A percentile compares a stretch with the other conserved stretches of the same genome.
Conservation (phyloP, 192 early-diverging fungal species). For the Backusella luteola region DNA sequence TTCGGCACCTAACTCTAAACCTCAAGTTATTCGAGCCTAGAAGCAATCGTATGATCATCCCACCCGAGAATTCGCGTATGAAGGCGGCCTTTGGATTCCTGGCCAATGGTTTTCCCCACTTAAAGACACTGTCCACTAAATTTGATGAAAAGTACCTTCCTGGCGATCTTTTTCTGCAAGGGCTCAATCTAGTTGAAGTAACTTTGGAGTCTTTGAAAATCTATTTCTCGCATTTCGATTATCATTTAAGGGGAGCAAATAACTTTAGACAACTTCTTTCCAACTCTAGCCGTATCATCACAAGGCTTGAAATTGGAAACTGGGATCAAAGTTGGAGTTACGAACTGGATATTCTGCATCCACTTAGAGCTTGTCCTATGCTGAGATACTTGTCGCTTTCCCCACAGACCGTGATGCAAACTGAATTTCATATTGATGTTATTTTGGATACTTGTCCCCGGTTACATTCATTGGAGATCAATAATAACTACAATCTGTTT, state of each 20-base stretch:
- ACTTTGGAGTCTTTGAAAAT: not conserved
- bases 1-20: not conserved
- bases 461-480: not conserved
- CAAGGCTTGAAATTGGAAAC: not conserved
- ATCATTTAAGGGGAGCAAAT: constrained; percentile 4
- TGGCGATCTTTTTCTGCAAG: not conserved
- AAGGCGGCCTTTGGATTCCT: not conserved
- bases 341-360: not conserved
- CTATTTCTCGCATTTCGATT: constrained; percentile 6
- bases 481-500: constrained; percentile 7
- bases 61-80: constrained; percentile 8
- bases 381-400: not conserved
- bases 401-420: not conserved
- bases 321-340: constrained; percentile 14
- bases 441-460: not conserved
- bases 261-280: not conserved
- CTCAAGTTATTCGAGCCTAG: constrained; percentile 1
- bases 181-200: not conserved
- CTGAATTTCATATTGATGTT: constrained; percentile 9
- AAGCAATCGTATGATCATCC: not conserved
- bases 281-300: not conserved
- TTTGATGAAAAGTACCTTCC: constrained; percentile 18
- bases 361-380: not conserved
- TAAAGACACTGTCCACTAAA: not conserved
- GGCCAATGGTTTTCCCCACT: not conserved